Base-by-base conservation (phyloP, 1,139 yeast species). In the Blastobotrys elegans region DNA sequence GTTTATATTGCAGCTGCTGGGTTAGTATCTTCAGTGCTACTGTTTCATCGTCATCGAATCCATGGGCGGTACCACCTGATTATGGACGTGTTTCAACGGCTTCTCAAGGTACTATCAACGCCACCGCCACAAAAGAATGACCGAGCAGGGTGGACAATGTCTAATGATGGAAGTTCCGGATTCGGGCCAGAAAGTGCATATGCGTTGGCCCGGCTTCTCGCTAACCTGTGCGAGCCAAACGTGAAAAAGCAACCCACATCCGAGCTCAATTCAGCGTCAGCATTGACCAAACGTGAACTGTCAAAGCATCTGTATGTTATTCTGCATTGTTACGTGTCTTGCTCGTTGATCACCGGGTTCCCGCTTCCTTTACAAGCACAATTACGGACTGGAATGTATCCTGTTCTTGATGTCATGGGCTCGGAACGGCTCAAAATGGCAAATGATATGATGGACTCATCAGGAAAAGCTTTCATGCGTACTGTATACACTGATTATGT, bases 221-320 rank as follows among this genome's bases (percentile, higher is more conserved):
- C 74, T 29, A 84, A 84, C 58, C 67, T 84, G 38, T 86, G 95
- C 68, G 95, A 87, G 54, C 95, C 96, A 1, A 68, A 72, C 59
- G 21, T 50, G 48, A 26, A 27, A 8, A 21, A 16, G 24, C 13
- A 26, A n/a, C 14, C 11, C 24, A 20, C 40, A 26, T 21, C 36
- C 50, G 22, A 71, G 2, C 67, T 85, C 48, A 82, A 75, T 17
- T 80, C 92, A 0, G 70, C 79, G 2, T 65, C 83, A 0, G 71
- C 82, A 1, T 56, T 74, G 13, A 73, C 81, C 41, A 84, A 81
- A 56, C 71, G 75, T 48, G 71, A 79, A 2, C 67, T 88, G 48
- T 74, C 96, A 59, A 79, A 73, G 50, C 79, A 82, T 57, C 63
- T 84, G 7, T 83, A 86, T 1, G 70, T 80, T 1, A 59, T 89